Conservation (phyloP, 2,329 filamentous ascomycete genomes). For the Samsoniella hepiali region DNA sequence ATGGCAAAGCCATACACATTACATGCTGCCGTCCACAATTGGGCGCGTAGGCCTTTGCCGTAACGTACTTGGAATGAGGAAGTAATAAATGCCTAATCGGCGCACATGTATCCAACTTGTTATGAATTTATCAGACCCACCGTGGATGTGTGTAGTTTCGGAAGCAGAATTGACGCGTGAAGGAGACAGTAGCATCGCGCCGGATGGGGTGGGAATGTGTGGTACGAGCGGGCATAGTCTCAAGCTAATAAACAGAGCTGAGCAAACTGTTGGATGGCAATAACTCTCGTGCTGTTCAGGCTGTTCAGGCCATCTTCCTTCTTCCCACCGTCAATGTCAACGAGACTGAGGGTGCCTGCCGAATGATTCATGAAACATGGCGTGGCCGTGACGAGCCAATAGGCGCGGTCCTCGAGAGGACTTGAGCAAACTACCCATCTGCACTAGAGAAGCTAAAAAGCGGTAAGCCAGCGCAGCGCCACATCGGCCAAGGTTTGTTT, state of each 20-base stretch:
- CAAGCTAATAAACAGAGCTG: neutral
- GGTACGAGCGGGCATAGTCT: neutral
- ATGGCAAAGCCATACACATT: neutral
- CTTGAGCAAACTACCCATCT: neutral
- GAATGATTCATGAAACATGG: neutral
- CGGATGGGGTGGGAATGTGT: neutral
- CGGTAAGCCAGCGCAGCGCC: neutral
- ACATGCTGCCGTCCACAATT: neutral
- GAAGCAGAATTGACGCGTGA: constrained; percentile 2
- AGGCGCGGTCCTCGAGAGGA: neutral
- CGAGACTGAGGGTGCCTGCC: neutral
- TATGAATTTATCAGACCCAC: neutral
- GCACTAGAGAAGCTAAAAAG: neutral
- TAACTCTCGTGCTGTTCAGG: neutral
- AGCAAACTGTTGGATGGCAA: neutral
- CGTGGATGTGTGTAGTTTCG: neutral
- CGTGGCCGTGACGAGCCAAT: neutral
- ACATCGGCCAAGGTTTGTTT: constrained; percentile 5
- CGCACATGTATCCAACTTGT: neutral
- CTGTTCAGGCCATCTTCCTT: neutral
- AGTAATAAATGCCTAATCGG: neutral
- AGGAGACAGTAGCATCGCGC: neutral
- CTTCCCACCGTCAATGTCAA: neutral
- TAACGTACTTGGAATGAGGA: neutral
- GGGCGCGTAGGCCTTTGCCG: neutral